Percentiles rank a stretch among this genome's conserved stretches.
These are phyloP conservation scores for Penicillium steckii DNA, from an alignment of 495 filamentous ascomycete genomes.

Conservation along the genomic window DNA sequence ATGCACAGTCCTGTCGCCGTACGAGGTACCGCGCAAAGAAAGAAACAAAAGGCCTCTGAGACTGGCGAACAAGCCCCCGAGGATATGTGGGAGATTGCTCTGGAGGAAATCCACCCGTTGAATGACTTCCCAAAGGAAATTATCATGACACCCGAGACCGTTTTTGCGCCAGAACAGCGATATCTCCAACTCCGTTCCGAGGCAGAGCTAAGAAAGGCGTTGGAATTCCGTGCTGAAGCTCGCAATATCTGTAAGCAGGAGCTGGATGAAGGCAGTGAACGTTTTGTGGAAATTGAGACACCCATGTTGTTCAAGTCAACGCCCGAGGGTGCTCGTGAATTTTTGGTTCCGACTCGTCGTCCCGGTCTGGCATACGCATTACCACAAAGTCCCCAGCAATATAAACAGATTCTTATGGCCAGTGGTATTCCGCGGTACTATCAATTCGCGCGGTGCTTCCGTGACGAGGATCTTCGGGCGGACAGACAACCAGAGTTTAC, in stretches of 20 bases:
- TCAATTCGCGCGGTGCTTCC: constrained; percentile 93
- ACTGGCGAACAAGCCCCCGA: constrained; percentile 17
- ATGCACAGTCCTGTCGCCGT: constrained; percentile 53
- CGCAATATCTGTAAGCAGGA: constrained; percentile 50
- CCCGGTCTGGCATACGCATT: constrained; percentile 81
- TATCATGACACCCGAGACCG: constrained; percentile 65
- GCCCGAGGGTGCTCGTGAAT: constrained; percentile 92
- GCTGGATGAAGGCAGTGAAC: constrained; percentile 39
- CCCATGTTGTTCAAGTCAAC: constrained; percentile 96
- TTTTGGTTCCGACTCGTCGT: constrained; percentile 84
- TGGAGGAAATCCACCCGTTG: constrained; percentile 62
- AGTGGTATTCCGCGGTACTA: constrained; percentile 79
- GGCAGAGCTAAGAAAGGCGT: constrained; percentile 56
- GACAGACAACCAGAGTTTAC: constrained; percentile 97
- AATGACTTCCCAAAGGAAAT: constrained; percentile 78
- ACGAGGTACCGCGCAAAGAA: constrained; percentile 46
- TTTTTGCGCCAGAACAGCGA: constrained; percentile 70
- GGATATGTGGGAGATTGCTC: constrained; percentile 56
- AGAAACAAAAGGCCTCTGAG: constrained; percentile 32
- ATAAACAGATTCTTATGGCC: constrained; percentile 97
- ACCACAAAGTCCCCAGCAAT: constrained; percentile 96
- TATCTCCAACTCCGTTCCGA: constrained; percentile 84
- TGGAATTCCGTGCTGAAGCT: constrained; percentile 56
- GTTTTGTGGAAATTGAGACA: constrained; percentile 83
- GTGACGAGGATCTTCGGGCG: constrained; percentile 90